Evolutionary conservation across 2,329 filamentous ascomycete genomes (phyloP).

Genomic region (Arthroderma sp.): DNA sequence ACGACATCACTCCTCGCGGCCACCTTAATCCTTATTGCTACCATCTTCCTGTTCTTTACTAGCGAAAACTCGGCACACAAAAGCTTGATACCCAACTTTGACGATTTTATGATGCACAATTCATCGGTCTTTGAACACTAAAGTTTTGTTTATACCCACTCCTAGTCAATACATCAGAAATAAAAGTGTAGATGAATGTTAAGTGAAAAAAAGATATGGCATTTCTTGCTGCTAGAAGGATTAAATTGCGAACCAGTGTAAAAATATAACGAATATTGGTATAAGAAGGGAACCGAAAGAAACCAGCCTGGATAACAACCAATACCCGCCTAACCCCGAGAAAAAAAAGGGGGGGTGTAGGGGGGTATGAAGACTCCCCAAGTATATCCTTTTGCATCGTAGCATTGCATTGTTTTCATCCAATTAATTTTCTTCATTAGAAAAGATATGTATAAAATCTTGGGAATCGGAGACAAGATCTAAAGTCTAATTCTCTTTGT

Average conservation of each 20-base stretch:
- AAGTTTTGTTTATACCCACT: neutral
- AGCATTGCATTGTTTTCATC: neutral
- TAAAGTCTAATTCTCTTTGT: neutral
- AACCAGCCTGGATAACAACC: neutral
- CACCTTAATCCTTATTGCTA: no score
- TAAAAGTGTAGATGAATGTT: neutral
- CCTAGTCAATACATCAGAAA: no score
- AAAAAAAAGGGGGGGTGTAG: no score
- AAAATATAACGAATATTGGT: neutral
- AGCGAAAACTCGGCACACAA: neutral
- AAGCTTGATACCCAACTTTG: no score
- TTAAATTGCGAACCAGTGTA: neutral
- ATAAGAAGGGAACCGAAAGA: neutral
- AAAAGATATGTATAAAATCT: neutral
- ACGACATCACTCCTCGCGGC: neutral
- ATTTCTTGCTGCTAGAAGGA: neutral
- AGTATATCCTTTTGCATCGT: neutral
- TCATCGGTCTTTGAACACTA: neutral
- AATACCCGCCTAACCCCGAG: neutral
- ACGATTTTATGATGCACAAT: no score
- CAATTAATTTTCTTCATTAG: constrained; percentile 1
- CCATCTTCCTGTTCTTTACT: neutral
- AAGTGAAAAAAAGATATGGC: neutral
- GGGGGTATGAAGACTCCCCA: neutral
- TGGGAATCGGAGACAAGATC: neutral